Conservation (phyloP, 768 basidiomycete species). For the Nidularia pulvinata region DNA sequence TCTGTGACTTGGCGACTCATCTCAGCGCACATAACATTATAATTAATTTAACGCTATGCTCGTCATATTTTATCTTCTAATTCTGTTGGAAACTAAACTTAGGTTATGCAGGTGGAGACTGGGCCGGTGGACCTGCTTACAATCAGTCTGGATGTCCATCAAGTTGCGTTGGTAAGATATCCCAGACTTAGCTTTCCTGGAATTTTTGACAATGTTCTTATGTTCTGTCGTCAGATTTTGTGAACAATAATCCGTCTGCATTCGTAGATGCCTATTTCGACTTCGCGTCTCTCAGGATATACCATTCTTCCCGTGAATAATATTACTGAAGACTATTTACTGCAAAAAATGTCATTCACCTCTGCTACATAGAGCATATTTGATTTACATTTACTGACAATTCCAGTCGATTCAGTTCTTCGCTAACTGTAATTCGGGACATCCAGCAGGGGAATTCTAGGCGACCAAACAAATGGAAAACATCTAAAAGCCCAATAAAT, state of each 20-base stretch:
- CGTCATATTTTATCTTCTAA: constrained; percentile 6
- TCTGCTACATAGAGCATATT: too few relatives aligned
- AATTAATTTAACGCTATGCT: constrained; percentile 54
- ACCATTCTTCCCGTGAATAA: constrained; percentile 8
- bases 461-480: too few relatives aligned
- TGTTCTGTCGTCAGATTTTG: constrained; percentile 38
- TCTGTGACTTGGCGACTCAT: constrained; percentile 55
- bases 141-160: constrained; percentile 49
- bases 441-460: too few relatives aligned
- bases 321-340: too few relatives aligned
- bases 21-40: constrained; percentile 62
- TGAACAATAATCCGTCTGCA: constrained; percentile 59
- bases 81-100: background rate
- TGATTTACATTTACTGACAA: too few relatives aligned
- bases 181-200: too few relatives aligned
- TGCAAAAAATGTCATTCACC: too few relatives aligned
- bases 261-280: constrained; percentile 73
- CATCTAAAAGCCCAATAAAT: too few relatives aligned
- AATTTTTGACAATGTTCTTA: background rate
- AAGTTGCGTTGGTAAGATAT: constrained; percentile 53
- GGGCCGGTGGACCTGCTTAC: constrained; percentile 56
- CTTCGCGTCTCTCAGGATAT: constrained; percentile 51
- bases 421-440: too few relatives aligned
- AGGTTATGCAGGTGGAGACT: constrained; percentile 50
- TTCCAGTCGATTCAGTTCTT: too few relatives aligned